Base-by-base conservation (phyloP, 345 rosid species). In the Populus pruinosa region DNA sequence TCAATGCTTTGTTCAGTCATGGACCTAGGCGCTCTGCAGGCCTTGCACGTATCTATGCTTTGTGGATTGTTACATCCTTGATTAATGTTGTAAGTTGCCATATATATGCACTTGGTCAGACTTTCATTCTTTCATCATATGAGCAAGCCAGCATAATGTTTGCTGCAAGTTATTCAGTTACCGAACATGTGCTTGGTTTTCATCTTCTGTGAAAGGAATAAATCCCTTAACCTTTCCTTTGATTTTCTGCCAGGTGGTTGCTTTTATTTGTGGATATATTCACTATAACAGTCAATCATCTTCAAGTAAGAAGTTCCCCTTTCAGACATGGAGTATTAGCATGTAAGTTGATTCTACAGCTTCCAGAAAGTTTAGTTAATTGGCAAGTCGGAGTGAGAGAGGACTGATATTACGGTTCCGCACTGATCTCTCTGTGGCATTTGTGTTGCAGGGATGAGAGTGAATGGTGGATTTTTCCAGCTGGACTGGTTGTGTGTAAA, bases 381-480 rank as follows among this genome's bases (percentile, higher is more conserved):
- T 43, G 25, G 33, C 31, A n/a, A 41, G 47, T 38, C 55, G 1
- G 25, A 17, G 56, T 21, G 20, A 75, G 47, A 53, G 31, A 5
- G 12, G 33, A 66, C 63, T 25, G 1, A 11, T 77, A 71, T 77
- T 77, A 41, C 53, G 31, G 76, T 75, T 73, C 43, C 44, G 35
- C 9, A 38, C 59, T 18, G 21, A 21, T 67, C 59, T 80, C 13
- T 49, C 31, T 14, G 18, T n/a, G 68, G 74, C 71, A 36, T 3
- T 62, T 50, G 68, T 78, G 78, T 61, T 84, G 90, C 94, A 96
- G 99, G 97, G 98, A 95, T 81, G 99, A 96, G 80, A 92, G 97
- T 78, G 99, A 94, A 81, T 91, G 99, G 98, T 94, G 99, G 99
- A 87, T 96, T 77, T 94, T 96, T 81, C 99, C 99, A 25, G 97